Base-by-base conservation (phyloP, 768 basidiomycete species). In the Termitomyces sp. region DNA sequence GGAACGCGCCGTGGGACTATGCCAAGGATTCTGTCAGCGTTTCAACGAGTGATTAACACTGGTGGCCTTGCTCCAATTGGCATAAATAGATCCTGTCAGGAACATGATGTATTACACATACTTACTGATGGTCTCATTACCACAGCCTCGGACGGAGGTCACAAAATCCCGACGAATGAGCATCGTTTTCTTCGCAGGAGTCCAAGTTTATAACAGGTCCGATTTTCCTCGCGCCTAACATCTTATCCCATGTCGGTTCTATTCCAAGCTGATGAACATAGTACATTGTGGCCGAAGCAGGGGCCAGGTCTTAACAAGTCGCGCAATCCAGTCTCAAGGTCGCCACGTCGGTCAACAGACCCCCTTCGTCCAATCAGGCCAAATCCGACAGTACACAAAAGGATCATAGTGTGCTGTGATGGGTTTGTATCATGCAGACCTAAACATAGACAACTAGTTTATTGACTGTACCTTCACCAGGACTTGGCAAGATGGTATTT, bases 371-470 rank as follows among this genome's bases (percentile, higher is more conserved):
- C 64, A 9, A 28, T 58, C 42, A 65, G 58, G 48, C 53, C 55
- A 13, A 67, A 51, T 48, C 50, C 54, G 38, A 61, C 10, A 54
- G 61, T 71, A 4, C 77, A 72, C 59, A 88, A 88, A 64, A 76
- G 88, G 54, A 80, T 90, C 49, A 75, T 88, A 30, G 76, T 90
- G 38, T 90, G 87, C 63, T 90, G 88, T 61, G 88, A 90, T 65
- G 88, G 88, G 88, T 85, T 58, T 63, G 80, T 68, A 44, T 38
- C 18, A 14, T 30, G 20, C 22, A 35, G 47, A 53, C 40, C 18
- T 14, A 36, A 52, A 52, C 44, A 22, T 58, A 18, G 62, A n/a
- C 53, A 33, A 18, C 47, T 16, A 35, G 16, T 13, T 26, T 33
- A 42, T 42, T 28, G 20, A 43, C 22, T 45, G 2, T 24, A 35